phyloP scores from a whole-genome alignment of 2,329 filamentous ascomycete genomes.

The Chaetomium sp. region DNA sequence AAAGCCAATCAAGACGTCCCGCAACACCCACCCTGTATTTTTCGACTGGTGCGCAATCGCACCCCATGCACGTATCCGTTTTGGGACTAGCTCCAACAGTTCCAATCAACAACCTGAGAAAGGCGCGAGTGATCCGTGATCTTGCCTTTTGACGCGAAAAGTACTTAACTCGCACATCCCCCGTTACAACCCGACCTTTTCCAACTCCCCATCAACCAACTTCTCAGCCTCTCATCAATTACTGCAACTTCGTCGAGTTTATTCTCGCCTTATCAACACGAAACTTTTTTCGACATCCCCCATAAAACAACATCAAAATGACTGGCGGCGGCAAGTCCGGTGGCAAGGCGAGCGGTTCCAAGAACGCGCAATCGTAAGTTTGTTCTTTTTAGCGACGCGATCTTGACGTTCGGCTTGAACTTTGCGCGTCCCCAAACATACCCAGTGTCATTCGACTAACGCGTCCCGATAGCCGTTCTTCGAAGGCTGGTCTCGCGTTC shows the following conservation, averaged over 20 bases:
- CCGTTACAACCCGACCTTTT: constrained; percentile 35
- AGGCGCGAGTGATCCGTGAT: constrained; percentile 44
- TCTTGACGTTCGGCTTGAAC: background rate
- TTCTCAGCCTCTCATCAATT: constrained; percentile 26
- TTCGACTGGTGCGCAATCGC: constrained; percentile 10
- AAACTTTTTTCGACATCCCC: constrained; percentile 22
- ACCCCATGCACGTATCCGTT: constrained; percentile 16
- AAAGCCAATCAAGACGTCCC: constrained; percentile 15
- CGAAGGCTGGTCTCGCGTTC: constrained; percentile 98
- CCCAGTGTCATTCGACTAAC: constrained; percentile 32
- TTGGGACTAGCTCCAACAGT: constrained; percentile 28
- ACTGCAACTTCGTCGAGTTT: constrained; percentile 26
- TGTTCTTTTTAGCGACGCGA: too few species aligned
- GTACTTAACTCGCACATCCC: constrained; percentile 49
- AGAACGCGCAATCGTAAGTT: constrained; percentile 97
- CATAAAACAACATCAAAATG: constrained; percentile 66
- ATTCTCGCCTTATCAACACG: constrained; percentile 26
- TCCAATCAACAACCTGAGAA: constrained; percentile 22
- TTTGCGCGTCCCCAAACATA: constrained; percentile 10
- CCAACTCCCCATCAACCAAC: constrained; percentile 33
- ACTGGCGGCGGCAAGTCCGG: constrained; percentile 99
- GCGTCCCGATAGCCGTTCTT: constrained; percentile 67
- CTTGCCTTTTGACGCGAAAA: constrained; percentile 41
- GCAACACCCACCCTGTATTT: constrained; percentile 10
- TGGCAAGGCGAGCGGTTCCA: constrained; percentile 98